A percentile compares a stretch with the other conserved stretches of the same genome.
These are phyloP conservation scores for Luffa acutangula DNA, from an alignment of 306 rosid species.

Conservation along the genomic window DNA sequence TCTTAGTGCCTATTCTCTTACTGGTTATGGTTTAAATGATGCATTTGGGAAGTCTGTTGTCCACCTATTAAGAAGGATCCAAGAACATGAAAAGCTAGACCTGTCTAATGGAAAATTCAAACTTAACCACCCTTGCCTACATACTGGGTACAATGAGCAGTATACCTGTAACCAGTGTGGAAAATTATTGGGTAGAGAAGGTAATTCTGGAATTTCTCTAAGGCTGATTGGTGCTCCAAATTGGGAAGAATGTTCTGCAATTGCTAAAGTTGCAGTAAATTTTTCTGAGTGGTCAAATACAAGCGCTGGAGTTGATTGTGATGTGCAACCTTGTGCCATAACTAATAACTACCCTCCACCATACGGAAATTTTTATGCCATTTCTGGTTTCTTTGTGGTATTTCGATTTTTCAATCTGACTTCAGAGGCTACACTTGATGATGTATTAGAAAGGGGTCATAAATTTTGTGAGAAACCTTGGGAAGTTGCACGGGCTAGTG, in stretches of 20 bases:
- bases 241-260: constrained; percentile 70
- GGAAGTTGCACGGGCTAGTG: constrained; percentile 76
- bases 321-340: constrained; percentile 74
- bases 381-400: constrained; percentile 91
- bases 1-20: constrained; percentile 80
- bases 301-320: constrained; percentile 56
- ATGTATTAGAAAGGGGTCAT: constrained; percentile 68
- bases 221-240: constrained; percentile 68
- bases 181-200: constrained; percentile 24
- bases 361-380: constrained; percentile 59
- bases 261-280: constrained; percentile 67
- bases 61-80: constrained; percentile 39
- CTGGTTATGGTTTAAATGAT: constrained; percentile 81
- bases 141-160: constrained; percentile 56
- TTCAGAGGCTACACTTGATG: constrained; percentile 70
- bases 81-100: constrained; percentile 26
- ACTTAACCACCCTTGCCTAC: constrained; percentile 90
- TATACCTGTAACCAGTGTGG: constrained; percentile 58
- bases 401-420: constrained; percentile 76
- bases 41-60: constrained; percentile 81
- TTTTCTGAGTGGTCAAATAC: constrained; percentile 72
- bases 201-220: constrained; percentile 32
- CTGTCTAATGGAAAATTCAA: constrained; percentile 25
- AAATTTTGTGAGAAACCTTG: constrained; percentile 66
- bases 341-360: constrained; percentile 58